phyloP scores from a whole-genome alignment of 805 yeast genomes.

The Metschnikowia drakensbergensis region DNA sequence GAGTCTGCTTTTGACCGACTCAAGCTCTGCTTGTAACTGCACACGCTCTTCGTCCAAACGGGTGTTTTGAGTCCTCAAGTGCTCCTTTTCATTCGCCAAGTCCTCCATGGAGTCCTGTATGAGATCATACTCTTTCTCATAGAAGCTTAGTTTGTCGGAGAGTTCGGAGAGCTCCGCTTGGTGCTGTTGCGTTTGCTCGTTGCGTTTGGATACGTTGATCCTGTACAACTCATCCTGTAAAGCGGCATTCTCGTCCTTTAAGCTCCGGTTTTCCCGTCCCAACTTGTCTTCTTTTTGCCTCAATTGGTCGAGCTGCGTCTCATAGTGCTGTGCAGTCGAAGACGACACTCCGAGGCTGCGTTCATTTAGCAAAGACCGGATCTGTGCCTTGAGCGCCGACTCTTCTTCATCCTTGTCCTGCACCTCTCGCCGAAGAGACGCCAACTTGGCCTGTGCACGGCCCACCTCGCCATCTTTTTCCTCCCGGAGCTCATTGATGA shows the following conservation, averaged over 20 bases:
- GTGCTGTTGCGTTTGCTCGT: background rate
- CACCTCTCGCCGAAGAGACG: constrained; percentile 18
- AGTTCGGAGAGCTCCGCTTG: constrained; percentile 20
- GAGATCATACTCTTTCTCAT: constrained; percentile 27
- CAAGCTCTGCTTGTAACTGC: constrained; percentile 27
- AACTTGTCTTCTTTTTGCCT: constrained; percentile 20
- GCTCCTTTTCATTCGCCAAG: constrained; percentile 23
- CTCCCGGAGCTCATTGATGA: constrained; percentile 5
- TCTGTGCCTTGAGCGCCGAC: constrained; percentile 21
- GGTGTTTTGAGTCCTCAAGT: constrained; percentile 15
- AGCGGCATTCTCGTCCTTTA: constrained; percentile 27
- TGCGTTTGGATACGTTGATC: constrained; percentile 15
- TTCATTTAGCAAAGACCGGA: constrained; percentile 20
- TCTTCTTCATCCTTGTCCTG: constrained; percentile 24
- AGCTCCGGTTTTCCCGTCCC: constrained; percentile 17
- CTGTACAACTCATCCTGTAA: constrained; percentile 24
- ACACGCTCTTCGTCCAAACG: constrained; percentile 19
- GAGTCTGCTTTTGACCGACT: constrained; percentile 18
- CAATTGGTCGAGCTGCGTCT: constrained; percentile 24
- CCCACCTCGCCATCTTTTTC: constrained; percentile 10
- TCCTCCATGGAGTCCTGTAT: constrained; percentile 23
- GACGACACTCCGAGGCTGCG: constrained; percentile 15
- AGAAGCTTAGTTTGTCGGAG: constrained; percentile 24
- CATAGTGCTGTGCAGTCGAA: constrained; percentile 17
- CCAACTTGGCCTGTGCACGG: constrained; percentile 18